Evolutionary conservation across 768 basidiomycete genomes (phyloP).

Genomic region (Rhizopogon vulgaris): DNA sequence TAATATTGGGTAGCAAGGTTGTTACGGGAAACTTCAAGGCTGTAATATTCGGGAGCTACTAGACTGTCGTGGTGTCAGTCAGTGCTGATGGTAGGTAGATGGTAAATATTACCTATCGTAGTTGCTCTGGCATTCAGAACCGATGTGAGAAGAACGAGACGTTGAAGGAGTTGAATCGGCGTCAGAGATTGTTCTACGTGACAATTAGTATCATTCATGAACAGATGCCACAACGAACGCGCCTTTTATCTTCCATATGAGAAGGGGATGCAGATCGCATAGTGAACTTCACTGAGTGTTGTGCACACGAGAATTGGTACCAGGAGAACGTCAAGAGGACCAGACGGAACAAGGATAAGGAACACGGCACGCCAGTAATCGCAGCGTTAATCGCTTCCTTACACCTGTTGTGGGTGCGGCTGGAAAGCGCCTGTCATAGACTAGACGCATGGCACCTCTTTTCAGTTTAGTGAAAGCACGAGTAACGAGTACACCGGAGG

Average conservation of each 20-base stretch:
- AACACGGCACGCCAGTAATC: not conserved
- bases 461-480: not conserved
- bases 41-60: not conserved
- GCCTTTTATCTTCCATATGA: not conserved
- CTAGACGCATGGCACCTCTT: not conserved
- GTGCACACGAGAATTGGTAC: not conserved
- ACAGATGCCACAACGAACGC: not conserved
- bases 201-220: not conserved
- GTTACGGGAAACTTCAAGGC: not conserved
- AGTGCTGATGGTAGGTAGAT: not conserved
- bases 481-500: not conserved
- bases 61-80: not conserved
- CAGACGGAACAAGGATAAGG: not conserved
- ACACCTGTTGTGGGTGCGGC: not conserved
- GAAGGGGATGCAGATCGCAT: not conserved
- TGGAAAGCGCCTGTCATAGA: not conserved
- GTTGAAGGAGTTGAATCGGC: not conserved
- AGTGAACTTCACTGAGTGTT: not conserved
- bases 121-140: not conserved
- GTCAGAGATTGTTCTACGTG: not conserved
- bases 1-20: not conserved
- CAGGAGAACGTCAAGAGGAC: not conserved
- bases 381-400: not conserved
- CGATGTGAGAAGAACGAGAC: no score
- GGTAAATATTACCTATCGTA: not conserved